Percentiles rank a stretch among this genome's conserved stretches.
Evolutionary conservation across 352 stramenopile genomes (phyloP).

Genomic region (Phytopythium vexans): DNA sequence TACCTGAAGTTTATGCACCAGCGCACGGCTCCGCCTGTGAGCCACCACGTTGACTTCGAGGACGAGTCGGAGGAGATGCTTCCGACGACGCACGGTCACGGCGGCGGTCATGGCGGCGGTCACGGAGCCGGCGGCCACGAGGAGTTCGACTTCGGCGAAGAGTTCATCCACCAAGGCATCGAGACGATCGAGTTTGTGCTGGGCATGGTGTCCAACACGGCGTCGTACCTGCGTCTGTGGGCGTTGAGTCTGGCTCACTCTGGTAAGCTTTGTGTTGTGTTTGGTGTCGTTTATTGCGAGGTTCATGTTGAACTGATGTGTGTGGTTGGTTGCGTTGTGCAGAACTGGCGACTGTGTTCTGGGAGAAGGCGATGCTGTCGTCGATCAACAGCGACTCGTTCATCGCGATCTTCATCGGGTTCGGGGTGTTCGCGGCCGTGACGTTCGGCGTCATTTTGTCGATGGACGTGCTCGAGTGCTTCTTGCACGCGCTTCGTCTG

Average conservation of each 20-base stretch:
- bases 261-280: slow-evolving; percentile 25
- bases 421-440: slow-evolving; percentile 89
- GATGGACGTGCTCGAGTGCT: slow-evolving; percentile 99
- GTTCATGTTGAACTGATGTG: background rate
- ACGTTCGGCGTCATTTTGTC: slow-evolving; percentile 98
- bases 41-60: slow-evolving; percentile 74
- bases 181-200: slow-evolving; percentile 99
- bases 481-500: slow-evolving; percentile 98
- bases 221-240: slow-evolving; percentile 99
- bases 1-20: slow-evolving; percentile 83
- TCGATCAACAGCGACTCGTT: slow-evolving; percentile 97
- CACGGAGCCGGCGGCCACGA: slow-evolving; percentile 51
- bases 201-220: slow-evolving; percentile 99
- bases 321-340: slow-evolving; percentile 19
- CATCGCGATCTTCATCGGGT: slow-evolving; percentile 95
- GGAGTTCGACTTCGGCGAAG: slow-evolving; percentile 95
- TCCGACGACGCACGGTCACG: slow-evolving; percentile 24
- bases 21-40: slow-evolving; percentile 45
- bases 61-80: slow-evolving; percentile 69
- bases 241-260: slow-evolving; percentile 98
- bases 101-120: slow-evolving; percentile 34
- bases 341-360: slow-evolving; percentile 94
- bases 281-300: background rate
- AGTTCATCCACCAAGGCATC: slow-evolving; percentile 99
- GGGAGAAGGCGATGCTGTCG: slow-evolving; percentile 98